phyloP scores from a whole-genome alignment of 306 rosid genomes.

The Ceratonia siliqua region DNA sequence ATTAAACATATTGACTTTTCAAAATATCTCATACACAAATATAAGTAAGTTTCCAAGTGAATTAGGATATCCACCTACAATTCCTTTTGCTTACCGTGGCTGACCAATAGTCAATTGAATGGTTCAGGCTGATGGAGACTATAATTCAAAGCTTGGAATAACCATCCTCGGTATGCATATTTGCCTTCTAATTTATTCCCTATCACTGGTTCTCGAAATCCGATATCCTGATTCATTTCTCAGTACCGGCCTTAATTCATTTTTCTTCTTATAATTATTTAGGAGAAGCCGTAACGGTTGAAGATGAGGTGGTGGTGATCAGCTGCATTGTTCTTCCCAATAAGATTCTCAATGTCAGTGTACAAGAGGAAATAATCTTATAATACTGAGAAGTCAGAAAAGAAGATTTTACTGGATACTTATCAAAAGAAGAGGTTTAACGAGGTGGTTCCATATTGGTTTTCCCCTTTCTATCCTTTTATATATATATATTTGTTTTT shows the following conservation, averaged over 20 bases:
- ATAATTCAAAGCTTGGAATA: conserved; percentile 77
- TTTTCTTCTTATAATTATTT: conserved; percentile 7
- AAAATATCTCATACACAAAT: too few species aligned
- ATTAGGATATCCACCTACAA: too few species aligned
- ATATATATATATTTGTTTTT: too few species aligned
- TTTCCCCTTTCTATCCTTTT: too few species aligned
- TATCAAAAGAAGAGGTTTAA: not conserved
- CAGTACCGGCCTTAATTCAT: conserved; percentile 15
- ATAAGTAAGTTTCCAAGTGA: too few species aligned
- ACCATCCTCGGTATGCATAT: conserved; percentile 71
- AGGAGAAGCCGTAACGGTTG: conserved; percentile 92
- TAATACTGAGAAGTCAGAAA: conserved; percentile 31
- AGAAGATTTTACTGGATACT: not conserved
- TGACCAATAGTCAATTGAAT: conserved; percentile 34
- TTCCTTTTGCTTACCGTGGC: conserved; percentile 20
- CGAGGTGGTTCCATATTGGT: not conserved
- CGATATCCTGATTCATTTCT: not conserved
- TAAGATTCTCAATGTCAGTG: conserved; percentile 86
- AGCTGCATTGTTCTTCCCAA: conserved; percentile 95
- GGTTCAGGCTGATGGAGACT: conserved; percentile 84
- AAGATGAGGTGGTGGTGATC: conserved; percentile 84
- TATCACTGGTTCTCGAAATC: conserved; percentile 4
- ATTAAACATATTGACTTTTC: too few species aligned
- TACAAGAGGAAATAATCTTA: conserved; percentile 89
- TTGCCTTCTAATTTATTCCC: not conserved